Conservation (phyloP, 176 grass and related monocot genomes). For the Oryza punctata region DNA sequence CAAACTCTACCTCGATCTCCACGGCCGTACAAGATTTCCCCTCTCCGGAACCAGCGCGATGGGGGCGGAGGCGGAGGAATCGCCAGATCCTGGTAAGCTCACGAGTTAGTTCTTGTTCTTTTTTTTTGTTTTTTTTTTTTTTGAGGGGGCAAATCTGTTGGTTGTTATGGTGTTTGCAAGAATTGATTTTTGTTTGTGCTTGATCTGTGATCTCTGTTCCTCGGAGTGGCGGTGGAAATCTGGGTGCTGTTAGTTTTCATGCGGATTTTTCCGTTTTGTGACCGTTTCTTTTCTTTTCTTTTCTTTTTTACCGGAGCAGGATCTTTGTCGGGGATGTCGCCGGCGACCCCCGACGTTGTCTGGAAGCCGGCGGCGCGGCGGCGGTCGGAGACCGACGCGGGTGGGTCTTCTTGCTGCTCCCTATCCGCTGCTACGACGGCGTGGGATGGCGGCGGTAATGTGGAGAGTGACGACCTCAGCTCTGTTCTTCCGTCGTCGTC, state of each 20-base stretch:
- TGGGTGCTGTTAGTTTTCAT: not conserved
- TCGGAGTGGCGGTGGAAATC: not conserved
- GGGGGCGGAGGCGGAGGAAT: too few species aligned
- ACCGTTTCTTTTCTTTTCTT: not conserved
- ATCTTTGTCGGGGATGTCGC: slow-evolving; percentile 12
- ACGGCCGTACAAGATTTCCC: too few species aligned
- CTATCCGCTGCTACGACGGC: not conserved
- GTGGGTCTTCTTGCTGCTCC: slow-evolving; percentile 22
- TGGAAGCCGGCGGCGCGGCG: not conserved
- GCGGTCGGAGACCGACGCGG: not conserved
- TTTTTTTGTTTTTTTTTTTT: too few species aligned
- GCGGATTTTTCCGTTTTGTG: not conserved
- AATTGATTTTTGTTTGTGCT: not conserved
- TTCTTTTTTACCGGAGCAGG: not conserved
- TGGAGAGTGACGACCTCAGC: not conserved
- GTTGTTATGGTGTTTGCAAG: too few species aligned
- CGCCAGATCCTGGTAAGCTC: too few species aligned
- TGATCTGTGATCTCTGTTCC: not conserved
- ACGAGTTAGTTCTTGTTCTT: too few species aligned
- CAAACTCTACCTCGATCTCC: too few species aligned
- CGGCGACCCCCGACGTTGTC: slow-evolving; percentile 36
- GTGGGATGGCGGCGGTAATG: not conserved
- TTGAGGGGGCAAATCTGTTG: not conserved
- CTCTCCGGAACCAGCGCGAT: too few species aligned
- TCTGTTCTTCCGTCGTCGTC: too few species aligned